Base-by-base conservation (phyloP, 176 grass and related monocot genomes). In the Poa pratensis region DNA sequence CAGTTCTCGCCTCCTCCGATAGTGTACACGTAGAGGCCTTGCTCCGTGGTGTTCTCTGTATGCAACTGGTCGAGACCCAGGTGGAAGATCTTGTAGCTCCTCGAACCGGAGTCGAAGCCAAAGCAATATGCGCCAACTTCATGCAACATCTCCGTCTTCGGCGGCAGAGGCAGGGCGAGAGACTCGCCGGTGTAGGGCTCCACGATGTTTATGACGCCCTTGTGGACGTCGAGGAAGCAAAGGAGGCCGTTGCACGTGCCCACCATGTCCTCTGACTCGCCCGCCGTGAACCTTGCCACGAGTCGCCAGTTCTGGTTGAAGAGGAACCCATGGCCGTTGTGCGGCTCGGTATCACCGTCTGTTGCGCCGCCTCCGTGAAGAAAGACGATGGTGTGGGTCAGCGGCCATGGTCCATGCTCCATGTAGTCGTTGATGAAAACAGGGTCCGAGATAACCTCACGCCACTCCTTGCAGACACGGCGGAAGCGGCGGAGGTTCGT, bases 351-450 rank as follows among this genome's bases (percentile, higher is more conserved):
- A 8, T 7, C 42, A 45, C 42, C 42, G 42, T 45, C 19, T 4
- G 57, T 2, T 24, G 0, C 9, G 57, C 60, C 6, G 14, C 5
- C 1, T 28, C 61, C 61, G 27, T 5, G 14, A 65, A 65, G 24
- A 28, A 78, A 78, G 6, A 85, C 49, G 6, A 78, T 26, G 22
- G 62, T 58, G 34, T 69, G 70, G 18, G 48, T 77, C 61, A 73
- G 60, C 4, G 48, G 9, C 60, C 12, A 14, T 4, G n/a, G 20
- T 3, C 39, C n/a, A 5, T 23, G 40, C 20, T 13, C 11, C 11
- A 15, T 15, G 45, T 30, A 23, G 6, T 14, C 71, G 13, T 14
- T 26, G 7, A 74, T 7, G 45, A 51, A 74, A 6, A 26, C 1
- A 8, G 2, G 24, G 72, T 52, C 6, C 23, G 71, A 75, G 45